These are phyloP conservation scores for Penicillium sp. DNA, from an alignment of 2,329 filamentous ascomycete genomes.

Conservation along the genomic window DNA sequence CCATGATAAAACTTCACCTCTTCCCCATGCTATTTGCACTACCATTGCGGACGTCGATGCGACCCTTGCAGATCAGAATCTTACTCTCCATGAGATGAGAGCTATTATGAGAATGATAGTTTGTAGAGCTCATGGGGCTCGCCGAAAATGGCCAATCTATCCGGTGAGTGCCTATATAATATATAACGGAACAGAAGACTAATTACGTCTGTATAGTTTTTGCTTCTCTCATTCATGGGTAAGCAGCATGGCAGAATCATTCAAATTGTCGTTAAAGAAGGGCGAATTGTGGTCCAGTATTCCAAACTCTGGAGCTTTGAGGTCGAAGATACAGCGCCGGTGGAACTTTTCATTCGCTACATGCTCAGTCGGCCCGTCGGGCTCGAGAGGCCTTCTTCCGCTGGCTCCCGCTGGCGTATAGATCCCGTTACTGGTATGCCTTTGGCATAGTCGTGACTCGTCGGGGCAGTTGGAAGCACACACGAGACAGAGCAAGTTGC, in stretches of 20 bases:
- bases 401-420: neutral
- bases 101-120: conserved; percentile 1
- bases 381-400: neutral
- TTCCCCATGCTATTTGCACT: neutral
- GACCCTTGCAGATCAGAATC: conserved; percentile 1
- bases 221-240: conserved; percentile 1
- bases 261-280: neutral
- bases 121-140: neutral
- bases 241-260: conserved; percentile 3
- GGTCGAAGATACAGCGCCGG: conserved; percentile 9
- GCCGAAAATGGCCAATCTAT: neutral
- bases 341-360: conserved; percentile 3
- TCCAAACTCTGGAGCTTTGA: conserved; percentile 5
- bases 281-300: neutral
- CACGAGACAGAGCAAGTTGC: neutral
- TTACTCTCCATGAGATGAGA: conserved; percentile 1
- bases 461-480: neutral
- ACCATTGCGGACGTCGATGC: neutral
- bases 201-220: neutral
- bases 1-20: neutral
- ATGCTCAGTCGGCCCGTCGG: neutral
- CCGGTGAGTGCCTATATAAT: neutral
- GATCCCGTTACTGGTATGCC: neutral
- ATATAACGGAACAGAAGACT: neutral
- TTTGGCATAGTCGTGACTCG: neutral